Conservation (phyloP, 768 basidiomycete genomes). For the Lentinula raphanica region DNA sequence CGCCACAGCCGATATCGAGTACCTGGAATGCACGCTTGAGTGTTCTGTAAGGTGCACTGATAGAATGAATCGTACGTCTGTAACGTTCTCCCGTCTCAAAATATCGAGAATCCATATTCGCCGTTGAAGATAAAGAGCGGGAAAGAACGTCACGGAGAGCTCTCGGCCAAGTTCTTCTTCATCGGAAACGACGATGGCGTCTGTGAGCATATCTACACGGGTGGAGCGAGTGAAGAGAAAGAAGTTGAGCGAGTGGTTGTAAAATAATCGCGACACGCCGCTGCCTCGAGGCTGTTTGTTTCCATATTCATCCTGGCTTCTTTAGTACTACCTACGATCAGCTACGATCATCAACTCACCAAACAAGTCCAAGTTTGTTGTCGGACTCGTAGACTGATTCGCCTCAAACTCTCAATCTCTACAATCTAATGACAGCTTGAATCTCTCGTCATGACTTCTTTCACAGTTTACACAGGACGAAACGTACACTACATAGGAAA, state of each 20-base stretch:
- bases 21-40: slow-evolving; percentile 38
- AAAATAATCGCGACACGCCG: no score
- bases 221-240: background rate
- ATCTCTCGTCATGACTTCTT: no score
- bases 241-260: background rate
- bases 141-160: slow-evolving; percentile 58
- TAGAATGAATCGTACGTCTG: slow-evolving; percentile 34
- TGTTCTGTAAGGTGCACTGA: background rate
- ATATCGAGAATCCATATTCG: slow-evolving; percentile 67
- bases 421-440: no score
- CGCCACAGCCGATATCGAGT: slow-evolving; percentile 81
- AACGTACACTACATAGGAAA: no score
- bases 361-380: no score
- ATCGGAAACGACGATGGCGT: background rate
- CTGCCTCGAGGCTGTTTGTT: background rate
- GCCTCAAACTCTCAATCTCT: no score
- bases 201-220: background rate
- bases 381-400: no score
- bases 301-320: background rate
- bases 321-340: no score
- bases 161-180: slow-evolving; percentile 16
- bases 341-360: no score
- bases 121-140: slow-evolving; percentile 62
- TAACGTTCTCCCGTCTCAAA: slow-evolving; percentile 51
- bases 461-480: no score